These are phyloP conservation scores for Kalmusia sp. DNA, from an alignment of 2,329 filamentous ascomycete species.

Conservation along the genomic window DNA sequence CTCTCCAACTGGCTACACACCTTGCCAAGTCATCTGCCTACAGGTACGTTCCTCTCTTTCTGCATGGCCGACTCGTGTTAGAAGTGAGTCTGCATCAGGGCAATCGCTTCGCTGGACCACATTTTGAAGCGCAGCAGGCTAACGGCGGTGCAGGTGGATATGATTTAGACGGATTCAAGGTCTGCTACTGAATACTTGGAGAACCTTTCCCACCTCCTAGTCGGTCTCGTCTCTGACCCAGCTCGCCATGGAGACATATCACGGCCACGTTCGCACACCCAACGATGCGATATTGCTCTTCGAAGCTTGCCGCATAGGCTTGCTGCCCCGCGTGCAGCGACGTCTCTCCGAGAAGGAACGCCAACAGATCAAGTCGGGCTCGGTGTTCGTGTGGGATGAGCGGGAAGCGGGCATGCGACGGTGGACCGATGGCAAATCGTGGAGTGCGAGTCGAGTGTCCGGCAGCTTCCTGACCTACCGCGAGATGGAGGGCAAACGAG, in stretches of 20 bases:
- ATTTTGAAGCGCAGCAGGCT: too few relatives aligned
- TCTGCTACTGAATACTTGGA: not conserved
- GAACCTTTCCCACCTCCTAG: not conserved
- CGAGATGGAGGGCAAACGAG: constrained; percentile 98
- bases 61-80: too few relatives aligned
- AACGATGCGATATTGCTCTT: constrained; percentile 98
- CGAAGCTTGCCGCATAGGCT: constrained; percentile 89
- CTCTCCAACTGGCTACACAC: not conserved
- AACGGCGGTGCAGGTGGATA: constrained; percentile 8
- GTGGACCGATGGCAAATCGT: constrained; percentile 99
- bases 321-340: constrained; percentile 89
- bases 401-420: constrained; percentile 96
- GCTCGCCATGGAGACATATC: constrained; percentile 88
- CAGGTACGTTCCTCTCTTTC: not conserved
- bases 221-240: not conserved
- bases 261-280: constrained; percentile 93
- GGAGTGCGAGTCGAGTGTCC: constrained; percentile 96
- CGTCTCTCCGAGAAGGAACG: constrained; percentile 95
- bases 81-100: too few relatives aligned
- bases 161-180: constrained; percentile 8
- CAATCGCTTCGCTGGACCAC: too few relatives aligned
- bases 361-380: constrained; percentile 93
- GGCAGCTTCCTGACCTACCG: constrained; percentile 97
- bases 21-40: not conserved
- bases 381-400: constrained; percentile 99